Evolutionary conservation across 371 early-diverging fungal genomes (phyloP).

Genomic region (Batrachochytrium dendrobatidis): DNA sequence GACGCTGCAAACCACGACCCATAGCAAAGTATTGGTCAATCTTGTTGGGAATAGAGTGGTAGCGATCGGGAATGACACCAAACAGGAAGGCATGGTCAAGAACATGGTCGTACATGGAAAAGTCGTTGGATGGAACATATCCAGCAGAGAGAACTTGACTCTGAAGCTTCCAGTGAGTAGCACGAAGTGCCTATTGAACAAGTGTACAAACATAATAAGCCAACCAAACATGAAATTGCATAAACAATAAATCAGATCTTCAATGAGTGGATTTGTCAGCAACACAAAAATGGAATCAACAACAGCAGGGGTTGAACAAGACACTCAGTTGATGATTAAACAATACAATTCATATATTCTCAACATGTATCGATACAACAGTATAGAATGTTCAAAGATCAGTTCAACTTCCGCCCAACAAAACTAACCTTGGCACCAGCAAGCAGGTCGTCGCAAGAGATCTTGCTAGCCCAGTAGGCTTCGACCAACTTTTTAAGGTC

Average conservation of each 20-base stretch:
- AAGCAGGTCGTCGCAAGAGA: slow-evolving; percentile 61
- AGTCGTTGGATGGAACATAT: slow-evolving; percentile 89
- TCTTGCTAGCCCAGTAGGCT: slow-evolving; percentile 87
- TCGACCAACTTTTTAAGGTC: slow-evolving; percentile 86
- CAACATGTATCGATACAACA: too few relatives aligned
- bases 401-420: too few relatives aligned
- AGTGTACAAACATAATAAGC: too few relatives aligned
- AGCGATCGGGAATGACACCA: slow-evolving; percentile 34
- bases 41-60: slow-evolving; percentile 35
- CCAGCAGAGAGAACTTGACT: slow-evolving; percentile 61
- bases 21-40: slow-evolving; percentile 93
- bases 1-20: slow-evolving; percentile 85
- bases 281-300: too few relatives aligned
- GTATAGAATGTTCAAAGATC: too few relatives aligned
- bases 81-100: slow-evolving; percentile 73
- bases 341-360: too few relatives aligned
- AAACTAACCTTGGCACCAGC: slow-evolving; percentile 49
- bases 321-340: too few relatives aligned
- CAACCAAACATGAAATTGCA: too few relatives aligned
- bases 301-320: too few relatives aligned
- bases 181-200: slow-evolving; percentile 60
- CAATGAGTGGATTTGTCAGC: too few relatives aligned
- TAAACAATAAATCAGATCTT: too few relatives aligned
- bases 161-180: slow-evolving; percentile 84
- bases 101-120: slow-evolving; percentile 92